These are phyloP conservation scores for Martiniozyma abietophila DNA, from an alignment of 805 yeast species.

Conservation along the genomic window DNA sequence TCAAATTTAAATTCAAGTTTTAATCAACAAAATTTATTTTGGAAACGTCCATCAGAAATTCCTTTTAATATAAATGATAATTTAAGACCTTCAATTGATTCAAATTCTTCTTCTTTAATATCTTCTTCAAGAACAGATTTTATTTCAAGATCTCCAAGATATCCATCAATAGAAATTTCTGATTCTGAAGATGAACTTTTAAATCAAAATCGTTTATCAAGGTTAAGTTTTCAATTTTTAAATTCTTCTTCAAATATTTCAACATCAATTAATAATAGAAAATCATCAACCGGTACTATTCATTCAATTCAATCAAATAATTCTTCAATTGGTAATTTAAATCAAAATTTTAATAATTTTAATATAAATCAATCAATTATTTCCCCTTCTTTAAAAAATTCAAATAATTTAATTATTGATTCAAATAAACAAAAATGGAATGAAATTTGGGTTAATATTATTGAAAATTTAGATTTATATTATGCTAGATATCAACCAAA, in stretches of 20 bases:
- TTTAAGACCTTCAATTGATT: conserved; percentile 37
- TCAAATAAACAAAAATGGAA: conserved; percentile 5
- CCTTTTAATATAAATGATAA: conserved; percentile 21
- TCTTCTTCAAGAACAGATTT: conserved; percentile 1
- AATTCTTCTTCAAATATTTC: conserved; percentile 12
- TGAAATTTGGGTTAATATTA: conserved; percentile 2
- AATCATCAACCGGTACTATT: too few species aligned
- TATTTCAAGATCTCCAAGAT: conserved; percentile 1
- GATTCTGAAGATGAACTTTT: conserved; percentile 28
- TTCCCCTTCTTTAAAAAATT: too few species aligned
- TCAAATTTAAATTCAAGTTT: conserved; percentile 1
- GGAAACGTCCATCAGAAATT: conserved; percentile 57
- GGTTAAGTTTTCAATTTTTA: conserved; percentile 19
- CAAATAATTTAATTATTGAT: too few species aligned
- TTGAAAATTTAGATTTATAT: conserved; percentile 24
- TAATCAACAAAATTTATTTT: conserved; percentile 28
- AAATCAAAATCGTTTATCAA: conserved; percentile 16
- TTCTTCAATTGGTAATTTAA: too few species aligned
- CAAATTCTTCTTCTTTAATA: conserved; percentile 30
- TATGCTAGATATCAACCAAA: conserved; percentile 34
- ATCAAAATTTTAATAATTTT: too few species aligned
- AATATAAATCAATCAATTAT: too few species aligned
- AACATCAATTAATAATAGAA: too few species aligned
- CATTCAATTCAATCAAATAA: too few species aligned
- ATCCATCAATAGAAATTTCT: conserved; percentile 17